phyloP scores from a whole-genome alignment of 2,329 filamentous ascomycete species.

The Pseudogymnoascus sp. region DNA sequence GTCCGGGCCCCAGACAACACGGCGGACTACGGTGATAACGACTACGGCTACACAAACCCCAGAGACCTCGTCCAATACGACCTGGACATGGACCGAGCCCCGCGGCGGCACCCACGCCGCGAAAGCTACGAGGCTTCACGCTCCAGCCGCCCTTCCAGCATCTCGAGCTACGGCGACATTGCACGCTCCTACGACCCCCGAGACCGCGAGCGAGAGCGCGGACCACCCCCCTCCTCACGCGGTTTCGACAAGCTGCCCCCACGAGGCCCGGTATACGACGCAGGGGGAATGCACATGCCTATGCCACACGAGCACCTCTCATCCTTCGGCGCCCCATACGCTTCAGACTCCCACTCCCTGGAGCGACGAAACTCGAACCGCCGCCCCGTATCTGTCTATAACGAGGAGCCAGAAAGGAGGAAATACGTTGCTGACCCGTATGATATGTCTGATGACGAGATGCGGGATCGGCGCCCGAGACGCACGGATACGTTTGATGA shows the following conservation, averaged over 20 bases:
- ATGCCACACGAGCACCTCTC: neutral
- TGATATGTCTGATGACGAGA: conserved; percentile 25
- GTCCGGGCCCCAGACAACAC: conserved; percentile 36
- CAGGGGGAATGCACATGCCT: neutral
- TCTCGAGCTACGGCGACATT: conserved; percentile 24
- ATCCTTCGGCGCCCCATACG: conserved; percentile 9
- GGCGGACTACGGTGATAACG: conserved; percentile 48
- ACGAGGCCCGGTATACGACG: neutral
- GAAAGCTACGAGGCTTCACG: conserved; percentile 47
- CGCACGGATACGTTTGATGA: conserved; percentile 26
- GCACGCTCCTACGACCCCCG: conserved; percentile 34
- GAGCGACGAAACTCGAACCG: conserved; percentile 28
- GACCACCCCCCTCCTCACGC: conserved; percentile 61
- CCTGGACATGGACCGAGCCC: conserved; percentile 41
- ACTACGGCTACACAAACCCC: conserved; percentile 57
- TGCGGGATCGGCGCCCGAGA: conserved; percentile 18
- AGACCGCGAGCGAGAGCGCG: conserved; percentile 20
- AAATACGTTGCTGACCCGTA: conserved; percentile 23
- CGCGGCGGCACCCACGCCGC: conserved; percentile 36
- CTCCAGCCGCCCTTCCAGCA: conserved; percentile 23
- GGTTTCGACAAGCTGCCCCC: conserved; percentile 63
- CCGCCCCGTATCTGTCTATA: conserved; percentile 24
- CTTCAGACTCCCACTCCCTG: conserved; percentile 36
- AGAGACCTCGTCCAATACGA: conserved; percentile 56
- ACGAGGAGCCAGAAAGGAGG: conserved; percentile 21